phyloP scores from a whole-genome alignment of 306 rosid genomes.

The Trifolium dubium region DNA sequence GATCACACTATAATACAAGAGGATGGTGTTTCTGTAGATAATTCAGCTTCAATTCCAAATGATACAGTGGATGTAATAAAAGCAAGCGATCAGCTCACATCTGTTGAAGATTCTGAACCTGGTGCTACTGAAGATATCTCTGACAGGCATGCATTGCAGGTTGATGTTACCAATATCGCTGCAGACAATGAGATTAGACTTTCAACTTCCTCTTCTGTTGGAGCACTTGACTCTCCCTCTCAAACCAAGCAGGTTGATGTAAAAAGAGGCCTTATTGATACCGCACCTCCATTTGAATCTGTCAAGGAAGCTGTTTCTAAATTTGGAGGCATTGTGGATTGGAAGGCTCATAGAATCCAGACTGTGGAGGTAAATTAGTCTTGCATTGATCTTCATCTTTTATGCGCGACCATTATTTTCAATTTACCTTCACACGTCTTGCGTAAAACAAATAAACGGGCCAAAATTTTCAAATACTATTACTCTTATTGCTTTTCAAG shows the following conservation, averaged over 20 bases:
- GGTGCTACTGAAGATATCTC: conserved; percentile 34
- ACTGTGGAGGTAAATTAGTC: conserved; percentile 77
- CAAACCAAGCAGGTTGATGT: conserved; percentile 47
- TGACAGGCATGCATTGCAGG: conserved; percentile 40
- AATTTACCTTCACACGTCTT: conserved; percentile 22
- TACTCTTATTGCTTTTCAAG: conserved; percentile 33
- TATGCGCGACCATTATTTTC: conserved; percentile 16
- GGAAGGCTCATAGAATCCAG: conserved; percentile 95
- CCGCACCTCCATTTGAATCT: conserved; percentile 93
- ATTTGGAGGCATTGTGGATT: conserved; percentile 97
- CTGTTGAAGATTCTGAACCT: conserved; percentile 43
- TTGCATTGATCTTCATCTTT: conserved; percentile 35
- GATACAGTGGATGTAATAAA: conserved; percentile 39
- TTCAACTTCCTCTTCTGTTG: conserved; percentile 49
- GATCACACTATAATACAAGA: conserved; percentile 46
- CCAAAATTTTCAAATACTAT: conserved; percentile 35
- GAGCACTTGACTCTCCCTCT: conserved; percentile 47
- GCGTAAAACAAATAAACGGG: background rate
- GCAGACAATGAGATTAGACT: conserved; percentile 39
- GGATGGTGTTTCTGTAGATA: conserved; percentile 41
- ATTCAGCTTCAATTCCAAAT: conserved; percentile 48
- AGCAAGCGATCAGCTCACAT: conserved; percentile 32
- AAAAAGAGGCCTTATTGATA: conserved; percentile 76
- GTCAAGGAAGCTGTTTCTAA: conserved; percentile 98
- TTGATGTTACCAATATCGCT: conserved; percentile 33